Conservation (phyloP, 495 filamentous ascomycete genomes). For the Aspergillus taichungensis region DNA sequence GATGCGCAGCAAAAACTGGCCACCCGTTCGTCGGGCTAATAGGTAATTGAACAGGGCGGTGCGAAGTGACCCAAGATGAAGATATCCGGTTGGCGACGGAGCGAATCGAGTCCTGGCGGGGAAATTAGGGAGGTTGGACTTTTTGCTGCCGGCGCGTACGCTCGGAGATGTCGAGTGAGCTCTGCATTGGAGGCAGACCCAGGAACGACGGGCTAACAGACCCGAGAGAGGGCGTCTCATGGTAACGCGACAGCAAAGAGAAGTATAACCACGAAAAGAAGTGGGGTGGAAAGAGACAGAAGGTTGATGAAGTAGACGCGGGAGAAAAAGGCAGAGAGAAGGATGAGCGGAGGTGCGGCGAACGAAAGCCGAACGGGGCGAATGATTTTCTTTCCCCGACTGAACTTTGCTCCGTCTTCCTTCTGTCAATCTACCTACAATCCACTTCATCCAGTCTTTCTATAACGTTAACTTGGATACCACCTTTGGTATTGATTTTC, state of each 20-base stretch:
- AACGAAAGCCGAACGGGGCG: too few species aligned
- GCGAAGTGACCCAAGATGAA: slow-evolving; percentile 84
- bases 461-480: too few species aligned
- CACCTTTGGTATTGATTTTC: too few species aligned
- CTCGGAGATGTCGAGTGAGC: neutral
- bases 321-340: too few species aligned
- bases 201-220: slow-evolving; percentile 29
- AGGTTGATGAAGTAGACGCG: too few species aligned
- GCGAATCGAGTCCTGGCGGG: slow-evolving; percentile 91
- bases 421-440: too few species aligned
- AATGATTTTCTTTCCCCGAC: neutral
- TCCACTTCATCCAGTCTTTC: too few species aligned
- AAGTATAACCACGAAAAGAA: too few species aligned
- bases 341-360: too few species aligned
- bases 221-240: slow-evolving; percentile 20
- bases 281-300: too few species aligned
- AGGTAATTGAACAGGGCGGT: slow-evolving; percentile 93
- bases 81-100: slow-evolving; percentile 86
- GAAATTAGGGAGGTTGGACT: slow-evolving; percentile 38
- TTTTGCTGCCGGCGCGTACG: slow-evolving; percentile 19
- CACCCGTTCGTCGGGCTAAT: slow-evolving; percentile 75
- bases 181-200: slow-evolving; percentile 1
- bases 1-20: slow-evolving; percentile 86
- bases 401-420: too few species aligned
- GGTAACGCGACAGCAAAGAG: neutral